Evolutionary conservation across 1,284 basidiomycete genomes (phyloP), one percentile per base, ranked within the genome.

Genomic region (Trichosporon coremiiforme): DNA sequence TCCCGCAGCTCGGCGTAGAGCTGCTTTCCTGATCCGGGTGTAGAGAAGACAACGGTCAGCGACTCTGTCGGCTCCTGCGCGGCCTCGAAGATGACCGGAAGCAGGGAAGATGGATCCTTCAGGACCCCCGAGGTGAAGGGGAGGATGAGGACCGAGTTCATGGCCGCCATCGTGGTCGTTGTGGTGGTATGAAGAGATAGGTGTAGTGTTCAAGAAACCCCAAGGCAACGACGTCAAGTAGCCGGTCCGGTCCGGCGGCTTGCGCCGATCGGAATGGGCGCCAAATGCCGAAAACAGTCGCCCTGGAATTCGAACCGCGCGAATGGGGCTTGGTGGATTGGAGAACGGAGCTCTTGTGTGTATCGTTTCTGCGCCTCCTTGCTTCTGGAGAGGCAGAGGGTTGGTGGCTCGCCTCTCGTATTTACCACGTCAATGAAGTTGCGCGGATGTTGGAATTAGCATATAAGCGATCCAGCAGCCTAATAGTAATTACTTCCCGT

Each of bases 11-110:
- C 25, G 1, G 66, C 50, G 67, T 79, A 80, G 6, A 81, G 73
- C 68, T 80, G 78, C n/a, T 20, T 47, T 4, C 45, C 65, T 2
- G 45, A 38, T 6, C 57, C 60, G 15, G 77, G 77, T 1, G 79
- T 74, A 41, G 72, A 73, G 77, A 80, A 78, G 53, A 79, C 57
- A 50, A 81, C 73, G 4, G 75, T 77, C 50, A 78, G 72, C 29
- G 72, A 70, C 0, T 65, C 65, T 17, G 74, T 65, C 17, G 74
- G 69, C 41, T 70, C 64, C 41, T 71, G 65, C n/a, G 79, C 71
- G 1, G 74, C 70, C 15, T 66, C 35, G 66, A 70, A 74, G 45
- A 81, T 73, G 10, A 71, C 66, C 0, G 75, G 68, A 1, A 79
- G 65, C 25, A 80, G 65, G 0, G 75, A 66, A 0, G 70, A 31